Percentiles rank a stretch among this genome's conserved stretches.
Conservation (phyloP, 495 filamentous ascomycete genomes). For the Lasiosphaeriaceae sp. region DNA sequence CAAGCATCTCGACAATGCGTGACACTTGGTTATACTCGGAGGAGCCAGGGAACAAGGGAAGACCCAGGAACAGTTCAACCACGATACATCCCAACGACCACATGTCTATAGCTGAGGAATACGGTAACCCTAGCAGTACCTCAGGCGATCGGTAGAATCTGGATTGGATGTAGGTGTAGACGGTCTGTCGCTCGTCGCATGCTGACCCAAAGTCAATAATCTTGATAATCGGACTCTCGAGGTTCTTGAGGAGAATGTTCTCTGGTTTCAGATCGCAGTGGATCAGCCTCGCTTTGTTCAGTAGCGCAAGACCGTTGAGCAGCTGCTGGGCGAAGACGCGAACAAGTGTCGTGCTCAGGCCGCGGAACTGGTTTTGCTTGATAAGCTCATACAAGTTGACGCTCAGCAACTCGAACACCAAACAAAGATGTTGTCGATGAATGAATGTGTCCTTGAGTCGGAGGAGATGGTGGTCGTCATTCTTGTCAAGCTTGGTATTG, state of each 20-base stretch:
- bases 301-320: constrained; percentile 81
- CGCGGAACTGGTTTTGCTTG: constrained; percentile 99
- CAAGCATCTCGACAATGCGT: constrained; percentile 97
- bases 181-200: constrained; percentile 96
- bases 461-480: constrained; percentile 96
- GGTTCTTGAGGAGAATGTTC: constrained; percentile 96
- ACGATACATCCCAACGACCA: constrained; percentile 99
- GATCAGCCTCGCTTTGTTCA: constrained; percentile 96
- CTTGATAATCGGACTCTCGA: constrained; percentile 99
- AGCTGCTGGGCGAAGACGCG: constrained; percentile 98
- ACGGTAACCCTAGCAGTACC: constrained; percentile 88
- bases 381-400: constrained; percentile 99
- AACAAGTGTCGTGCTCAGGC: constrained; percentile 94
- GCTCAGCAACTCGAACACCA: constrained; percentile 95
- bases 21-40: constrained; percentile 99
- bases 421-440: constrained; percentile 92
- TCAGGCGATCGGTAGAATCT: constrained; percentile 97
- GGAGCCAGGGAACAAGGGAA: constrained; percentile 94
- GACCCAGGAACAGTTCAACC: constrained; percentile 92
- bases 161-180: constrained; percentile 99
- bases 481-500: constrained; percentile 98
- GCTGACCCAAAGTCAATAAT: constrained; percentile 99
- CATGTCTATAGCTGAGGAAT: constrained; percentile 99
- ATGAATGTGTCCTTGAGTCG: constrained; percentile 98
- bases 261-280: constrained; percentile 99